phyloP scores from a whole-genome alignment of 768 basidiomycete genomes.

The Leccinum subgranulosum region DNA sequence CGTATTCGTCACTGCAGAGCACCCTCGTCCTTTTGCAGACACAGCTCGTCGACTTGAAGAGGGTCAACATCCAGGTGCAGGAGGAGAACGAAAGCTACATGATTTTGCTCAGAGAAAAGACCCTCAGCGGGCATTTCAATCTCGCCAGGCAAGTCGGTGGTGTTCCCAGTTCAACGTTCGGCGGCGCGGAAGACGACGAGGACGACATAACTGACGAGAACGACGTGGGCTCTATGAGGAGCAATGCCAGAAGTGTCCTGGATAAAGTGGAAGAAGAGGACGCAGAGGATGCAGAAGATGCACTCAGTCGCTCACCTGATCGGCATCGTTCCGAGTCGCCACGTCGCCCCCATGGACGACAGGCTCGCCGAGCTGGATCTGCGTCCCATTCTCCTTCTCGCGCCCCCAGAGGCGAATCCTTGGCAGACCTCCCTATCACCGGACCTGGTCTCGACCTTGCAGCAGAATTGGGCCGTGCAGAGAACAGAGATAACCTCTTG shows the following conservation, averaged over 20 bases:
- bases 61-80: conserved; percentile 83
- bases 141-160: conserved; percentile 65
- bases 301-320: conserved; percentile 38
- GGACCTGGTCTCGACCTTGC: conserved; percentile 89
- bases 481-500: conserved; percentile 78
- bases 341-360: conserved; percentile 41
- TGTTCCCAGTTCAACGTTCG: conserved; percentile 38
- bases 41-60: conserved; percentile 83
- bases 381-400: conserved; percentile 42
- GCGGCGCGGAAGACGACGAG: conserved; percentile 34
- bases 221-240: conserved; percentile 55
- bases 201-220: conserved; percentile 35
- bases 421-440: conserved; percentile 82
- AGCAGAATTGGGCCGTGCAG: conserved; percentile 87
- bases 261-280: conserved; percentile 59
- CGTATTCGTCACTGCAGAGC: conserved; percentile 78
- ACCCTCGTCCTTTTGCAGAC: conserved; percentile 81
- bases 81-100: conserved; percentile 98
- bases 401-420: conserved; percentile 66
- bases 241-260: conserved; percentile 54
- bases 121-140: conserved; percentile 85
- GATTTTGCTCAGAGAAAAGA: conserved; percentile 88
- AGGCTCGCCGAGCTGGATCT: conserved; percentile 57
- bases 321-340: conserved; percentile 36
- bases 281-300: conserved; percentile 42